Conservation (phyloP, 768 basidiomycete genomes). For the Lyophyllum atratum region DNA sequence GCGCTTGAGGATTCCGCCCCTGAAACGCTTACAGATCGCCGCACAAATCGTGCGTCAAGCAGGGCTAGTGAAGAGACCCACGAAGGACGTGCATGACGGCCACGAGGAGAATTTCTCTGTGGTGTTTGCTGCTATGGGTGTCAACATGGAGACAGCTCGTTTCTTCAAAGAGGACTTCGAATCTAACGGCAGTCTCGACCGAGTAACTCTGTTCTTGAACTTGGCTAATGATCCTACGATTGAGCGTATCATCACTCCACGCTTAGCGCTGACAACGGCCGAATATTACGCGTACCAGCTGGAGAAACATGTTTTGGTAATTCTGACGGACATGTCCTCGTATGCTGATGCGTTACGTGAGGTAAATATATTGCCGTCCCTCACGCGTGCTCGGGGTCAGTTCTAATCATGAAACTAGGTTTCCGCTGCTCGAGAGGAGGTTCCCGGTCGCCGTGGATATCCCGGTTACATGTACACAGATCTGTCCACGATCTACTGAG, state of each 20-base stretch:
- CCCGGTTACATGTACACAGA: constrained; percentile 99
- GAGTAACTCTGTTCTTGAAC: constrained; percentile 98
- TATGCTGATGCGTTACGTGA: constrained; percentile 97
- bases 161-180: constrained; percentile 99
- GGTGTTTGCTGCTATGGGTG: constrained; percentile 99
- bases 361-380: constrained; percentile 42
- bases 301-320: constrained; percentile 99
- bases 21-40: constrained; percentile 69
- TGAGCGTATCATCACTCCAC: constrained; percentile 99
- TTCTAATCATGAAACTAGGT: constrained; percentile 51
- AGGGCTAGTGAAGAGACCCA: constrained; percentile 93
- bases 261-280: constrained; percentile 95
- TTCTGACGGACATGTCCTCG: constrained; percentile 98
- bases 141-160: constrained; percentile 99
- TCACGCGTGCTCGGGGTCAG: not conserved
- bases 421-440: constrained; percentile 98
- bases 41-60: constrained; percentile 99
- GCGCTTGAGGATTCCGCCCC: too few species aligned
- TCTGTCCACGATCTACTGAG: constrained; percentile 98
- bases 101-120: constrained; percentile 99
- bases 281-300: constrained; percentile 99
- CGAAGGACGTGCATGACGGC: constrained; percentile 96
- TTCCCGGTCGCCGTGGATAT: constrained; percentile 99
- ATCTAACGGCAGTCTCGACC: constrained; percentile 96
- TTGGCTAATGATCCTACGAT: constrained; percentile 99